Evolutionary conservation across 106 monocot species (phyloP), one percentile per base, ranked within the genome.

Genomic region (Narthecium ossifragum): DNA sequence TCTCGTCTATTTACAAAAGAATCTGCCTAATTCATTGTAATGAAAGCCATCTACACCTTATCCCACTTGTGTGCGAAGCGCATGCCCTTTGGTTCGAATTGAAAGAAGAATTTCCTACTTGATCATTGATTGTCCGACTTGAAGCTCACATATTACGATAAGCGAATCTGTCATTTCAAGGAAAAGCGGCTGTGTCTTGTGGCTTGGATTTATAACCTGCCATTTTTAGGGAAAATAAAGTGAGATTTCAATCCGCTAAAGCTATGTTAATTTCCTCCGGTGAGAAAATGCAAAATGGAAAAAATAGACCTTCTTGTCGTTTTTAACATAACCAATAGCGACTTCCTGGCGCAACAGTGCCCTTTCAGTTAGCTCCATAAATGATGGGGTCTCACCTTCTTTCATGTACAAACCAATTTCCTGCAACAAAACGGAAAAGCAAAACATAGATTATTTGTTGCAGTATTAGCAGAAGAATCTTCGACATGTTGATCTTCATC

Each of bases 321-420:
- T 73, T 68, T 84, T 86, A 2, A 80, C 56, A 69, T 80, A 96
- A 41, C 94, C 94, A 45, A 98, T 87, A 2, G 96, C 86, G 27
- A 98, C 96, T 66, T 98, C 96, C 3, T 69, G 72, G 5, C 96
- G 85, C 64, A 98, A 69, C 68, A 75, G 32, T 55, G 90, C 96
- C 50, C 90, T 74, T 65, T 98, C 96, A 31, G 86, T 71, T 31
- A 98, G 84, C 78, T 98, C 90, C 34, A 26, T 57, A 64, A 98
- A 98, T 24, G 96, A 98, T 32, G 81, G 84, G 5, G 33, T 81
- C 71, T 98, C 96, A 40, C 78, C 90, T 12, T 83, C 59, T 55
- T 77, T 83, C 82, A 82, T 85, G 70, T 98, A 98, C 41, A 90
- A 63, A 33, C 76, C 57, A 65, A 98, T 90, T 43, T 79, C 75